Evolutionary conservation across 2,329 filamentous ascomycete species (phyloP), one percentile per base, ranked within the genome.

Genomic region (Xylariaceae sp.): DNA sequence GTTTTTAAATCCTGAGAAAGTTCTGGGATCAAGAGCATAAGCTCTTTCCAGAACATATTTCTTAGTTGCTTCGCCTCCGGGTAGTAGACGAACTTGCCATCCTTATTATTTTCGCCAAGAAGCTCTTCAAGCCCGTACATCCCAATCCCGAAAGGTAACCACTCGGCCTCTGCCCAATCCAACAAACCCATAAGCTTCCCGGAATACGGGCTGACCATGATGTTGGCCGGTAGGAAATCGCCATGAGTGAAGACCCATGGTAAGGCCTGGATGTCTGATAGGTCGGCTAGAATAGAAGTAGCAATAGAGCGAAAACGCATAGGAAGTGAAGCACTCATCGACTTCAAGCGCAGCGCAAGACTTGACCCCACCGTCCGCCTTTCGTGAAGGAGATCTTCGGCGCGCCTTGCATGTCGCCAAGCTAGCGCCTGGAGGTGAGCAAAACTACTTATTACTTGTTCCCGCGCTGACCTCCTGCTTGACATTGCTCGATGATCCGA

Each of bases 131-230:
- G 69, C 0, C 85, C 85, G 62, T 87, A 88, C 39, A 87, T 69
- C 23, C 80, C 81, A 3, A 82, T 75, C 0, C 86, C 86, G 62
- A 87, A 85, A 0, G 85, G 85, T 7, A 87, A 67, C 57, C 74
- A 79, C 66, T 88, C 85, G 0, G 81, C 84, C 66, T 89, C 86
- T 0, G 83, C 83, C 86, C 86, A 89, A 65, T 89, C 87, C 0
- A 89, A 75, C 1, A 88, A 56, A 1, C 85, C 87, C 0, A 66
- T 74, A 6, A 88, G 66, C 2, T 63, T 52, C 50, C 80, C 82
- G 0, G 75, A 76, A 1, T 70, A 53, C 0, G 72, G 64, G 49
- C 79, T 72, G 0, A 86, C 75, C 65, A 87, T 76, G 39, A 88
- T 77, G 57, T 88, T 88, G 2, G 76, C 76, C 0, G 83, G 75